Base-by-base conservation (phyloP, 2,329 filamentous ascomycete genomes). In the Westerdykella sp. region DNA sequence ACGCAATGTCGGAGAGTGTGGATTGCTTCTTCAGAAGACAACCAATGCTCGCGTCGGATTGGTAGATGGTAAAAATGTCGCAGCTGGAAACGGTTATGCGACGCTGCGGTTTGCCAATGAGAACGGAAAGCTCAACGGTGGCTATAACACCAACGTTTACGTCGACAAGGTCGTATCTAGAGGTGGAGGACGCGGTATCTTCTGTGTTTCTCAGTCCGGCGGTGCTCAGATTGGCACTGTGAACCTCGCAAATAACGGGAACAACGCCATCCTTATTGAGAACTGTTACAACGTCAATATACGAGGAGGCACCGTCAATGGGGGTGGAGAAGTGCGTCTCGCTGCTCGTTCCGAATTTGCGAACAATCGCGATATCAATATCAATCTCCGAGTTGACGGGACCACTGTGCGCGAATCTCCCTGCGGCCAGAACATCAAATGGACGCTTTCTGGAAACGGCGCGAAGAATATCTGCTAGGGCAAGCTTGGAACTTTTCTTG, bases 221-320 rank as follows among this genome's bases (percentile, higher is more conserved):
- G 77, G 64, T n/a, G 74, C 68, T 2, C 70, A 69, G 7, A 80
- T 80, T 43, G 59, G 56, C 7, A 65, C 48, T 4, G 61, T 79
- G 14, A 75, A 79, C 48, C 65, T 80, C 1, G 69, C 74, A 0
- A 62, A 66, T 49, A 80, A 78, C 38, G 76, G 71, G 0, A 77
- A 76, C 54, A 79, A 80, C 44, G 73, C 77, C 0, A 69, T 80
- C 15, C 66, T 80, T 1, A 74, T 80, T 22, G 77, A 80, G 67
- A 80, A 80, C 59, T 80, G 77, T 63, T 79, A 80, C 57, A 75
- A 76, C 40, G 48, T 80, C 25, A 60, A 64, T 1, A 78, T 80
- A 54, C 60, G 56, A 2, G 70, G 71, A 14, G 77, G 77, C 0
- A 74, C 67, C 2, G 72, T 80, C 18, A 72, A 69, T 21, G 73